Conservation (phyloP, 2,329 filamentous ascomycete species). For the Penicillium sp. region DNA sequence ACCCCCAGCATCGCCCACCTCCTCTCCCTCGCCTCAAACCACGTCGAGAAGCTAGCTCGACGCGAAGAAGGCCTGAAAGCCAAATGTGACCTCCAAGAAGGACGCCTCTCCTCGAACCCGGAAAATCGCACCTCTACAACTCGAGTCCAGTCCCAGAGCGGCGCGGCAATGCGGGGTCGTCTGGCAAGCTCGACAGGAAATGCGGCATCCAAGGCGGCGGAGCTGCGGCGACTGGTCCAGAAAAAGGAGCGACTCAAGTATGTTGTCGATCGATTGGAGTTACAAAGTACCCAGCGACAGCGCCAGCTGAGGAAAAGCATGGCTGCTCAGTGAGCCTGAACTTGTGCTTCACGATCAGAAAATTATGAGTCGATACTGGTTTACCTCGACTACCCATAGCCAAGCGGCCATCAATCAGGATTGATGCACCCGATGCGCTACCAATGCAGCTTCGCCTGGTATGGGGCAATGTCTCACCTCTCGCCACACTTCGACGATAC, state of each 20-base stretch:
- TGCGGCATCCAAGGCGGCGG: conserved; percentile 50
- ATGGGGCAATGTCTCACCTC: not conserved
- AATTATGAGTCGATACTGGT: not conserved
- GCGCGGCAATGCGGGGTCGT: conserved; percentile 23
- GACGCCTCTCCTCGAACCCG: conserved; percentile 55
- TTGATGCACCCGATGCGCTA: not conserved
- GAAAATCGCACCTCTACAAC: conserved; percentile 27
- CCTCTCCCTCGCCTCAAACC: conserved; percentile 76
- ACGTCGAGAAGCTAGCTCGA: conserved; percentile 78
- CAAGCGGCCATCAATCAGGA: not conserved
- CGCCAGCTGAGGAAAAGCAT: conserved; percentile 72
- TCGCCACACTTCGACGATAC: not conserved
- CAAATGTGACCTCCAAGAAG: conserved; percentile 79
- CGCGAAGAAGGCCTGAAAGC: conserved; percentile 83
- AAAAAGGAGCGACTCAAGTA: conserved; percentile 85
- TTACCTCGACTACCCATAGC: not conserved
- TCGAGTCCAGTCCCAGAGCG: conserved; percentile 18
- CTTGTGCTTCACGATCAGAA: not conserved
- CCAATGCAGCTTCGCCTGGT: not conserved
- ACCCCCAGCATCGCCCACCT: conserved; percentile 80
- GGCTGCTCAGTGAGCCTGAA: conserved; percentile 50
- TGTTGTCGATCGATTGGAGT: conserved; percentile 78
- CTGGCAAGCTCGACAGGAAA: conserved; percentile 30
- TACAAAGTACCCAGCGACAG: conserved; percentile 79
- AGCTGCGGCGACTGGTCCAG: conserved; percentile 69